Base-by-base conservation (phyloP, 805 yeast species). In the Candida insectalens region DNA sequence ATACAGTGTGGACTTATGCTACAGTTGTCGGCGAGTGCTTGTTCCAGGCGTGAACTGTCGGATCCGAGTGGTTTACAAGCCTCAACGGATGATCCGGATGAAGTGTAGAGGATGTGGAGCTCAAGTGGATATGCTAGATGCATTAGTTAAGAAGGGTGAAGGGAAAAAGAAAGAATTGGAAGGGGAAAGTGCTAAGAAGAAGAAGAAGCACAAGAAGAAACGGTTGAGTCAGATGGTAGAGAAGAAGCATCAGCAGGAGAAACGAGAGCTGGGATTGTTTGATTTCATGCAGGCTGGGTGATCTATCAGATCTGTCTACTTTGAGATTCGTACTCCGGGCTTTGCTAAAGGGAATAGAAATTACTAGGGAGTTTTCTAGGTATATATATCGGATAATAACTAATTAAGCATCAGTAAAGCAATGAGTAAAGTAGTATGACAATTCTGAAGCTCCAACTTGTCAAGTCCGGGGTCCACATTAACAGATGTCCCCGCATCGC, bases 271-370 rank as follows among this genome's bases (percentile, higher is more conserved):
- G 50, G 34, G 49, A 45, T 36, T 53, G 34, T 49, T 52, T 43
- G 53, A 50, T 27, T 46, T 53, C 37, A 46, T 51, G 55, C 23
- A 21, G n/a, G n/a, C n/a, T n/a, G n/a, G n/a, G 23, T 21, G 23
- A 21, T 7, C 7, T 12, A 21, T 21, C 12, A 21, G 10, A 21
- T 21, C 7, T 21, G 7, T 21, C 12, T 21, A 21, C 23, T 21
- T n/a, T n/a, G n/a, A n/a, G n/a, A n/a, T n/a, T n/a, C n/a, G n/a
- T n/a, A n/a, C n/a, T n/a, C n/a, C n/a, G n/a, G n/a, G n/a, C n/a
- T n/a, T n/a, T n/a, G n/a, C n/a, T n/a, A n/a, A n/a, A n/a, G n/a
- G n/a, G n/a, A n/a, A n/a, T n/a, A n/a, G n/a, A n/a, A n/a, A n/a
- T n/a, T n/a, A n/a, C n/a, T n/a, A n/a, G n/a, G n/a, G n/a, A n/a